Percentiles rank a stretch among this genome's conserved stretches.
These are phyloP conservation scores for Penicillium crystallinum DNA, from an alignment of 495 filamentous ascomycete species.

Conservation along the genomic window DNA sequence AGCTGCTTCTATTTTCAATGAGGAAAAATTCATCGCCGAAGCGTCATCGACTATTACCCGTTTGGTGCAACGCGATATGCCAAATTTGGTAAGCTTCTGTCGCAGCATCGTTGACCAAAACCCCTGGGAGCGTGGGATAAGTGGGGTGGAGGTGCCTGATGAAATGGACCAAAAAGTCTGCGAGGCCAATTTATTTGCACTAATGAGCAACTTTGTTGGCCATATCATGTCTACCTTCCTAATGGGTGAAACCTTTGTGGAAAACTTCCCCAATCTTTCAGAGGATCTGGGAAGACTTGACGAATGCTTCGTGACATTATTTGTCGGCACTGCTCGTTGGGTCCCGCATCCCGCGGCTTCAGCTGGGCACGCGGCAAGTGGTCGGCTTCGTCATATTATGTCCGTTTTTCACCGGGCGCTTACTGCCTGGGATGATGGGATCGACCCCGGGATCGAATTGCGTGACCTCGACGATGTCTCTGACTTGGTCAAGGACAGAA, in stretches of 20 bases:
- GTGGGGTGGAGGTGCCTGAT: slow-evolving; percentile 31
- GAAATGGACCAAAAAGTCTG: slow-evolving; percentile 30
- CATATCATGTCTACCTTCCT: slow-evolving; percentile 45
- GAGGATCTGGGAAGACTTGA: slow-evolving; percentile 54
- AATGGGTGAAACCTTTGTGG: slow-evolving; percentile 52
- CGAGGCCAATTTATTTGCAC: slow-evolving; percentile 47
- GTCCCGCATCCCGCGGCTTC: slow-evolving; percentile 46
- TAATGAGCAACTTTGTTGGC: slow-evolving; percentile 52
- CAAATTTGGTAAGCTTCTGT: slow-evolving; percentile 52
- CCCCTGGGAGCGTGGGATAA: slow-evolving; percentile 51
- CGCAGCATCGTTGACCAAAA: slow-evolving; percentile 56
- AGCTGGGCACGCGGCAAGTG: slow-evolving; percentile 47
- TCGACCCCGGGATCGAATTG: slow-evolving; percentile 42
- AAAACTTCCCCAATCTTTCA: slow-evolving; percentile 48
- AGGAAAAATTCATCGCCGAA: slow-evolving; percentile 39
- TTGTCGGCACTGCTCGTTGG: slow-evolving; percentile 49
- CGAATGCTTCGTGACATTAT: slow-evolving; percentile 45
- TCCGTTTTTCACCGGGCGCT: slow-evolving; percentile 47
- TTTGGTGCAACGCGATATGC: slow-evolving; percentile 38
- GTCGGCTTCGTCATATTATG: slow-evolving; percentile 44
- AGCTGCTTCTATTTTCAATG: slow-evolving; percentile 35
- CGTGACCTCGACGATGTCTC: slow-evolving; percentile 52
- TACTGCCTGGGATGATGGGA: slow-evolving; percentile 38
- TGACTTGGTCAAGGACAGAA: slow-evolving; percentile 41
- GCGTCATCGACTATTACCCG: slow-evolving; percentile 29